phyloP scores from a whole-genome alignment of 257 asterid species.

The Nicotiana sylvestris region DNA sequence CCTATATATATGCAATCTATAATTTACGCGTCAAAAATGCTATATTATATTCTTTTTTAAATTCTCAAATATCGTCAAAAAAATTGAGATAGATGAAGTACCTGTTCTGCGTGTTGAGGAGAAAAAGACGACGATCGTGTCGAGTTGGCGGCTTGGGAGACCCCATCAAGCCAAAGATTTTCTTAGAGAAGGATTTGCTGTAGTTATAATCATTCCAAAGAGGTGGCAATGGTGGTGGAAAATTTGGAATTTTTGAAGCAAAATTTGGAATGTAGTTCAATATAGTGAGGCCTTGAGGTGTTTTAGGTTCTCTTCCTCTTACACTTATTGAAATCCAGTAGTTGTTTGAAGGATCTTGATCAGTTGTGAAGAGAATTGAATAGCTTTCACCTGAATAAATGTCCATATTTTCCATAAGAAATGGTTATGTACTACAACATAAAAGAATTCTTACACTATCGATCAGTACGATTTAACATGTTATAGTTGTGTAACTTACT shows the following conservation, averaged over 20 bases:
- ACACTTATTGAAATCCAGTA: constrained; percentile 61
- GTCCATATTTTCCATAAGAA: constrained; percentile 43
- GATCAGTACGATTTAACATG: no score
- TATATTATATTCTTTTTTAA: no score
- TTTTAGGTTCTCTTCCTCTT: constrained; percentile 66
- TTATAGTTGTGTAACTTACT: no score
- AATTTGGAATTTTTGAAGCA: constrained; percentile 34
- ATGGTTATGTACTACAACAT: no score
- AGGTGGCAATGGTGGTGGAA: constrained; percentile 54
- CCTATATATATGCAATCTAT: background rate
- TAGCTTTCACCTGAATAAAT: constrained; percentile 84
- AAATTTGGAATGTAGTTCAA: constrained; percentile 51
- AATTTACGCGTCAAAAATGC: background rate
- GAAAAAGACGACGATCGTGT: constrained; percentile 33
- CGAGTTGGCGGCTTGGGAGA: constrained; percentile 44
- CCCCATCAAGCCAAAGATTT: constrained; percentile 34
- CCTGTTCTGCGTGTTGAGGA: constrained; percentile 62
- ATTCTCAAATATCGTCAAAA: background rate
- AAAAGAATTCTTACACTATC: no score
- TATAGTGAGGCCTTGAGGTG: constrained; percentile 65
- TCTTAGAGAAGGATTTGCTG: constrained; percentile 50
- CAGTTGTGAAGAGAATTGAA: constrained; percentile 55
- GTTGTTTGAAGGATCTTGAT: constrained; percentile 50
- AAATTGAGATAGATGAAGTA: background rate
- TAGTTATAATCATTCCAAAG: constrained; percentile 56